Conservation (phyloP, 2,329 filamentous ascomycete genomes). For the Ceratocystis huliohia region DNA sequence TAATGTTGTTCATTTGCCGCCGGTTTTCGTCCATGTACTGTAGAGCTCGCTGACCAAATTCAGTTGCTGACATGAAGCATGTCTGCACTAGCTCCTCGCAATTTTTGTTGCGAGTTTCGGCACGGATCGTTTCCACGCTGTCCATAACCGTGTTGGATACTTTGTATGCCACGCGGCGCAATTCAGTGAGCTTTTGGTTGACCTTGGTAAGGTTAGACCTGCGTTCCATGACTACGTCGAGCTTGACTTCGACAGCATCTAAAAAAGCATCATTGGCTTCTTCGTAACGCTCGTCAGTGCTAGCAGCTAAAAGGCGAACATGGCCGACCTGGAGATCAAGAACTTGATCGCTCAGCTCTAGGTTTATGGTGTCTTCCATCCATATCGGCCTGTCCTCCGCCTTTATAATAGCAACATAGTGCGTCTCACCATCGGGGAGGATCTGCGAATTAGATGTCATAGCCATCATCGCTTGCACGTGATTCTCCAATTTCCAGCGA, state of each 20-base stretch:
- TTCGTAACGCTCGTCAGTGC: conserved; percentile 63
- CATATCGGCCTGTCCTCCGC: conserved; percentile 69
- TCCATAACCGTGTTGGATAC: conserved; percentile 98
- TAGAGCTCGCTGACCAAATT: conserved; percentile 89
- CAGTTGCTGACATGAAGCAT: conserved; percentile 96
- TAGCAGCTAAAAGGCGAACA: conserved; percentile 75
- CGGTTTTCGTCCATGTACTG: conserved; percentile 93
- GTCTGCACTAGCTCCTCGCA: conserved; percentile 95
- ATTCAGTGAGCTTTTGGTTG: conserved; percentile 80
- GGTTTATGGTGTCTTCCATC: conserved; percentile 63
- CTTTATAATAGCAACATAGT: conserved; percentile 44
- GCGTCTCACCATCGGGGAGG: conserved; percentile 39
- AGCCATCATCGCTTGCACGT: conserved; percentile 75
- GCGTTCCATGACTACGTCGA: conserved; percentile 83
- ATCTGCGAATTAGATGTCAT: conserved; percentile 46
- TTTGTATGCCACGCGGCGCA: conserved; percentile 91
- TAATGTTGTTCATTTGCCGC: conserved; percentile 92
- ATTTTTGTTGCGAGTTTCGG: conserved; percentile 69
- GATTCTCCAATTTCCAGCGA: conserved; percentile 45
- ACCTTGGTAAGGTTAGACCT: conserved; percentile 88
- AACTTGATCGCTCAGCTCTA: conserved; percentile 61
- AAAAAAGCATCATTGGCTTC: conserved; percentile 69
- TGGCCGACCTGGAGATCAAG: conserved; percentile 80
- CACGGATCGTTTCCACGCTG: conserved; percentile 83
- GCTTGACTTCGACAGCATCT: conserved; percentile 65